Conservation (phyloP, 163 green algal species). For the Dunaliella salina region DNA sequence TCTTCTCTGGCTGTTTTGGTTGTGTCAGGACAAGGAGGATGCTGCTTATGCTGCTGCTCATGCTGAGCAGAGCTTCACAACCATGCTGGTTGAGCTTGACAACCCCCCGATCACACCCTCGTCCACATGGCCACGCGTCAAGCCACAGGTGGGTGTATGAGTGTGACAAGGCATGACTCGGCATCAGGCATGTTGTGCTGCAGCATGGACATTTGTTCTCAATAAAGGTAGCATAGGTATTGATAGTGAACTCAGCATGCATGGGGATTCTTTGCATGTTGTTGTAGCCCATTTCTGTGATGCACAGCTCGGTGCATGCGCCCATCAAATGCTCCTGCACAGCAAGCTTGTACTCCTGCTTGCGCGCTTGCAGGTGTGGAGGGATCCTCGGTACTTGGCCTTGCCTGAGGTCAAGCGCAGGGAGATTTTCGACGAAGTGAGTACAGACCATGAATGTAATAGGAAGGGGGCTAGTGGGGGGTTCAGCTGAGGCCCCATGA, state of each 20-base stretch:
- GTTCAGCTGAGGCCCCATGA: too few relatives aligned
- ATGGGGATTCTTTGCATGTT: neutral
- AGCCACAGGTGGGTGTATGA: slow-evolving; percentile 2
- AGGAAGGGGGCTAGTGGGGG: too few relatives aligned
- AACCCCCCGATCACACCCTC: slow-evolving; percentile 25
- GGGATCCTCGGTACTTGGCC: slow-evolving; percentile 25
- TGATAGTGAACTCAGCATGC: too few relatives aligned
- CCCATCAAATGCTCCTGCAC: too few relatives aligned
- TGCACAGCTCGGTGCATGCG: neutral
- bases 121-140: slow-evolving; percentile 31
- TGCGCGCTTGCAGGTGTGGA: slow-evolving; percentile 16
- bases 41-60: neutral
- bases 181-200: too few relatives aligned
- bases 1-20: too few relatives aligned
- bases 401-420: slow-evolving; percentile 25
- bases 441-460: neutral
- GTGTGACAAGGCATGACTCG: neutral
- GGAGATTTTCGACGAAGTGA: slow-evolving; percentile 6
- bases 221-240: too few relatives aligned
- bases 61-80: neutral
- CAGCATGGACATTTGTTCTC: too few relatives aligned
- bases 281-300: neutral
- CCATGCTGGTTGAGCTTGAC: slow-evolving; percentile 8
- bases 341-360: too few relatives aligned
- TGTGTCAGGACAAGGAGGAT: neutral